Evolutionary conservation across 108 stramenopile species (phyloP).

Genomic region (Pelagomonas calceolata): DNA sequence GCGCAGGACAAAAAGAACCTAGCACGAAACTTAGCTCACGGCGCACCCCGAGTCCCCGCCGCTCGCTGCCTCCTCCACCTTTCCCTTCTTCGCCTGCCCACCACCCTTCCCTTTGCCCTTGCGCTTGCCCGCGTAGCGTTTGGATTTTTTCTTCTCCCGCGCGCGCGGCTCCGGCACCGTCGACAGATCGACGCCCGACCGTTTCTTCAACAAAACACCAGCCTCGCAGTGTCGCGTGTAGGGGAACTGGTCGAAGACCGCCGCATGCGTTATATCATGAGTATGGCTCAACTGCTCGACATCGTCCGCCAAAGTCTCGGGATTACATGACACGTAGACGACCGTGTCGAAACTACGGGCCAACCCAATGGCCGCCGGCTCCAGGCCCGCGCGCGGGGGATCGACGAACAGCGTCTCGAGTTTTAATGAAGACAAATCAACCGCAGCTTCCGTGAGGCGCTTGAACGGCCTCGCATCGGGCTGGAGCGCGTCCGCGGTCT

Average conservation of each 20-base stretch:
- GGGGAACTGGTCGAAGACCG: slow-evolving; percentile 17
- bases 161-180: neutral
- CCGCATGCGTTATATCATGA: neutral
- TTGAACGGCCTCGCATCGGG: slow-evolving; percentile 3
- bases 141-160: neutral
- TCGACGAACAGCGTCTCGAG: neutral
- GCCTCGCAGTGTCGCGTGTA: slow-evolving; percentile 9
- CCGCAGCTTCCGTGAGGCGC: neutral
- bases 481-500: slow-evolving; percentile 3
- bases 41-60: too few species aligned
- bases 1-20: too few species aligned
- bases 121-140: too few species aligned
- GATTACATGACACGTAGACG: slow-evolving; percentile 11
- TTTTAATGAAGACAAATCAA: slow-evolving; percentile 7
- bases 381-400: neutral
- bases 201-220: neutral
- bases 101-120: too few species aligned
- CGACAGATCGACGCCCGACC: too few species aligned
- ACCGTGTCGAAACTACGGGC: neutral
- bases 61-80: too few species aligned
- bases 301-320: slow-evolving; percentile 3
- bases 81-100: too few species aligned
- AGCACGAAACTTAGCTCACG: too few species aligned
- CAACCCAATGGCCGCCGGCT: neutral
- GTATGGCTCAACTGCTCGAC: neutral